Evolutionary conservation across 495 filamentous ascomycete genomes (phyloP), one percentile per base, ranked within the genome.

Genomic region (Penicillium verhagenii): DNA sequence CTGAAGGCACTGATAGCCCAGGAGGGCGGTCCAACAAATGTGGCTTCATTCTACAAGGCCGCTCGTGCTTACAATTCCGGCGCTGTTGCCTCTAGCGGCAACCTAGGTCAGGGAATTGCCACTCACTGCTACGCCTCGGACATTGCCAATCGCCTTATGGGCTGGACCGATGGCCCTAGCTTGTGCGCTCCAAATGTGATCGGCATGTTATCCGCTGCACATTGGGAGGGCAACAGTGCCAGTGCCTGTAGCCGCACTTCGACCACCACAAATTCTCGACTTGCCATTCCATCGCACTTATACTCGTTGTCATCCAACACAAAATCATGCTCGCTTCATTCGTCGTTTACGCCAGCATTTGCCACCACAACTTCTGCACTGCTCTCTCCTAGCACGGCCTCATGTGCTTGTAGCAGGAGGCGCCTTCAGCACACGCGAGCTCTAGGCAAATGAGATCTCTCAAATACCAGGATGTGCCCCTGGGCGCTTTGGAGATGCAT

Each of bases 61-160:
- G 77, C 79, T 2, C 70, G 79, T 31, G 71, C 75, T 44, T 86
- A 84, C 67, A 86, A 86, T 72, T 82, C 81, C 28, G 82, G 82
- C 52, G 73, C 71, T 14, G 47, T 84, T 35, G 73, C 56, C 29
- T 6, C 61, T n/a, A 61, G 55, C 26, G 74, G 72, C 6, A 79
- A 83, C 61, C 63, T 84, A 14, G 73, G 72, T 48, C 56, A 61
- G 10, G 81, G 79, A 14, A 57, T 66, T 38, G 77, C 80, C n/a
- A 84, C 82, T 33, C 69, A 73, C 60, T 82, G 80, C 67, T 85
- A 85, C 59, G 66, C 74, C 29, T 77, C 75, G 7, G 82, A 86
- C 55, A 63, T 86, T 61, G 79, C 80, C 51, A 83, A 84, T 65
- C 76, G 81, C 50, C 70, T 82, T 24, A 60, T 71, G 4, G 82